Base-by-base conservation (phyloP, 306 rosid genomes). In the Rosa rugosa region DNA sequence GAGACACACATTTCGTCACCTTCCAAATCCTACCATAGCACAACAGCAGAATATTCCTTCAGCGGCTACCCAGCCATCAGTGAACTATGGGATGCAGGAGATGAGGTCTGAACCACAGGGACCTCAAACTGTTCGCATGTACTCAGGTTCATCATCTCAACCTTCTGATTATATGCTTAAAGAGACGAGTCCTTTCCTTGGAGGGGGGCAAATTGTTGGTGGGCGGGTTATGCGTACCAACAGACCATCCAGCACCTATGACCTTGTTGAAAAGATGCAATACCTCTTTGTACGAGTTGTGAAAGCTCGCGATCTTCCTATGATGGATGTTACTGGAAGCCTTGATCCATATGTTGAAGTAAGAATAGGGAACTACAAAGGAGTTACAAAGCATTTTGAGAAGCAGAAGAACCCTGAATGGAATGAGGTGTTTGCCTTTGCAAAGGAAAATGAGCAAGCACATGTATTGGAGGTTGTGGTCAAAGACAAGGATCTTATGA, bases 341-440 rank as follows among this genome's bases (percentile, higher is more conserved):
- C 94, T 96, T 73, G 99, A 96, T 70, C 99, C 99, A 14, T 96
- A 85, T 82, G 99, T 96, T 63, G 89, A 83, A 75, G 98, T 96
- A 3, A 91, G 57, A 89, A 27, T 96, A 36, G 99, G 99, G 72
- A 96, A 96, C 87, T 96, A 66, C 88, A 90, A 51, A 83, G 99
- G 99, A 77, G 71, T 0, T 1, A 96, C 99, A 34, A 79, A 67
- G 57, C 86, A 91, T 78, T 90, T 77, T 59, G 96, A 87, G 88
- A 93, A 92, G 80, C 91, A 85, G 40, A 85, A 89, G 62, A 84
- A 68, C 53, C 99, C 99, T 5, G 97, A 89, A 75, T 96, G 99
- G 99, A 93, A 93, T 75, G 77, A 91, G 84, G 98, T 95, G 47
- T 95, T 92, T 83, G 97, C 99, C 74, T 91, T 95, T 78, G 83